Percentiles rank a stretch among this genome's conserved stretches.
Conservation (phyloP, 371 early-diverging fungal genomes). For the Mortierella sp. region DNA sequence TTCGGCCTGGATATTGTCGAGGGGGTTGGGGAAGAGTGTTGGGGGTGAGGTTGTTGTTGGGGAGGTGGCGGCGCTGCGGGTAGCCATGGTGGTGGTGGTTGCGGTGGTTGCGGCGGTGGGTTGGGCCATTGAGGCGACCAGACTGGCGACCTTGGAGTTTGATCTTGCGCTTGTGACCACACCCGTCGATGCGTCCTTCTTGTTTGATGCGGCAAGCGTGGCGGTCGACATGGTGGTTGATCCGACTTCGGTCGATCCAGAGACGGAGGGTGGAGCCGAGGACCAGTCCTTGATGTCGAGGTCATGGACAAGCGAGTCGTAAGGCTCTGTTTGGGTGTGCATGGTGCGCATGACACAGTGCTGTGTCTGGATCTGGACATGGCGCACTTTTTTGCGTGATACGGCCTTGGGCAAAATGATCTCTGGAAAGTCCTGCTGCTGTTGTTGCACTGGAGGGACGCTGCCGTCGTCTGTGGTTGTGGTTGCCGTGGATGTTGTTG, state of each 20-base stretch:
- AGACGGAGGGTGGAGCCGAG: neutral
- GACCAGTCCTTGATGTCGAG: slow-evolving; percentile 28
- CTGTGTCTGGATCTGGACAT: slow-evolving; percentile 58
- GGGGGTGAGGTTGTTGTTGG: slow-evolving; percentile 13
- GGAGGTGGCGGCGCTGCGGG: slow-evolving; percentile 7
- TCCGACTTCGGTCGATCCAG: slow-evolving; percentile 2
- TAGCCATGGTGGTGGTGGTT: slow-evolving; percentile 12
- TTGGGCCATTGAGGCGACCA: slow-evolving; percentile 30
- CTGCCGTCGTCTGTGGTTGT: neutral
- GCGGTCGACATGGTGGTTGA: neutral
- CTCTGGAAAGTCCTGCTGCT: slow-evolving; percentile 20
- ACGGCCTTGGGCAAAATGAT: slow-evolving; percentile 38
- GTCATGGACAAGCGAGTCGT: slow-evolving; percentile 24
- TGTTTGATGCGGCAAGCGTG: neutral
- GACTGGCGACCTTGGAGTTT: slow-evolving; percentile 23
- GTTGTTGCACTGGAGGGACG: neutral
- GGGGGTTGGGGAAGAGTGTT: neutral
- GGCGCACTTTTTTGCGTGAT: slow-evolving; percentile 47
- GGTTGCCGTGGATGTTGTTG: neutral
- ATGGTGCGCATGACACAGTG: slow-evolving; percentile 55
- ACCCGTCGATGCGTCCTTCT: neutral
- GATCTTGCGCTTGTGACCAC: slow-evolving; percentile 12
- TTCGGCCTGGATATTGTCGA: slow-evolving; percentile 5
- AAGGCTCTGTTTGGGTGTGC: slow-evolving; percentile 49
- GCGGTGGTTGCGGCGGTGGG: slow-evolving; percentile 21